Conservation (phyloP, 1,139 yeast species). For the Yamadazyma triangularis region DNA sequence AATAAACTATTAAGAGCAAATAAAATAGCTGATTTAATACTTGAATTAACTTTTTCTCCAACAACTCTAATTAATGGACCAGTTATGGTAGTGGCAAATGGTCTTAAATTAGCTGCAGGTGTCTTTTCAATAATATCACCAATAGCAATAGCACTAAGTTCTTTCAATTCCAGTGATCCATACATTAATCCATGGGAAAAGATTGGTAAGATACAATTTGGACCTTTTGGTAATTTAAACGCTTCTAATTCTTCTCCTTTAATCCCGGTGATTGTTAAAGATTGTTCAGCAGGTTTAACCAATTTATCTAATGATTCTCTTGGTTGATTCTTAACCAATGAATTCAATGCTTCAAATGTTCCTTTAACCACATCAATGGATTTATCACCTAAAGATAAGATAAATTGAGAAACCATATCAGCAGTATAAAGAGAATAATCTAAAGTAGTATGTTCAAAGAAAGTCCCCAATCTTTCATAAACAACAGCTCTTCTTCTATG, state of each 20-base stretch:
- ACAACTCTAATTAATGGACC: constrained; percentile 98
- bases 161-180: constrained; percentile 82
- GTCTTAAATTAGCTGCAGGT: constrained; percentile 73
- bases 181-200: constrained; percentile 95
- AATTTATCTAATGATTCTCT: constrained; percentile 73
- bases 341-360: constrained; percentile 64
- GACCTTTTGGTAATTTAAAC: constrained; percentile 78
- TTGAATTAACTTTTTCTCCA: constrained; percentile 90
- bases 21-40: constrained; percentile 88
- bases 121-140: constrained; percentile 86
- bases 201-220: constrained; percentile 82
- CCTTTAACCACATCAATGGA: constrained; percentile 61
- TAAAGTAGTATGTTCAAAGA: constrained; percentile 60
- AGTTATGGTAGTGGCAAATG: constrained; percentile 88
- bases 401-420: constrained; percentile 71
- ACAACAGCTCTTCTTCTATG: constrained; percentile 60
- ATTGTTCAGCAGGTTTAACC: constrained; percentile 73
- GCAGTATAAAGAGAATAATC: constrained; percentile 72
- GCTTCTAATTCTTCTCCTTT: constrained; percentile 69
- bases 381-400: constrained; percentile 69
- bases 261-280: constrained; percentile 64
- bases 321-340: constrained; percentile 65
- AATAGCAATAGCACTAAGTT: constrained; percentile 81
- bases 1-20: constrained; percentile 77
- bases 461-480: constrained; percentile 64